A percentile compares a stretch with the other conserved stretches of the same genome.
Conservation (phyloP, 23 red algal species). For the Pyropia yezoensis region DNA sequence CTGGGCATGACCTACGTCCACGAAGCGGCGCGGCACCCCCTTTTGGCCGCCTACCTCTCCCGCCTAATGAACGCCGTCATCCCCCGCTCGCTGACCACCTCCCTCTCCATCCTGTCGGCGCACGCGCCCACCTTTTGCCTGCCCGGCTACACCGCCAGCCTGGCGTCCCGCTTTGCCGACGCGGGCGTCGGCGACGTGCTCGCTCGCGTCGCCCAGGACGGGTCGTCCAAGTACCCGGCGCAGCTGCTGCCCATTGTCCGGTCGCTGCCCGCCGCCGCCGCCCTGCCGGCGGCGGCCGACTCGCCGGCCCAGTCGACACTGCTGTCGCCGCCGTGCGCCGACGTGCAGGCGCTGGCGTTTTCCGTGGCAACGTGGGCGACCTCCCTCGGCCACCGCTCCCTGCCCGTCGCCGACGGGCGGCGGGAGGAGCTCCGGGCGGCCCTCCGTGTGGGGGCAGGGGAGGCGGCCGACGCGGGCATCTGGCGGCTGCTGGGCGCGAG, state of each 20-base stretch:
- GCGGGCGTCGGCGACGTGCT: constrained; percentile 15
- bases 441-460: too few species aligned
- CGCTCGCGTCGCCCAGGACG: constrained; percentile 19
- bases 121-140: not conserved
- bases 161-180: constrained; percentile 19
- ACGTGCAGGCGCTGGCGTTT: too few species aligned
- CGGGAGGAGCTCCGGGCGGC: too few species aligned
- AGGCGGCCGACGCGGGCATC: too few species aligned
- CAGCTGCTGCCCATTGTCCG: constrained; percentile 19
- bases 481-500: too few species aligned
- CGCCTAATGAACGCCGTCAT: constrained; percentile 11
- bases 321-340: not conserved
- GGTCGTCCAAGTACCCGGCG: constrained; percentile 19
- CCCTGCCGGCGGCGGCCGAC: too few species aligned
- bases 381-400: too few species aligned
- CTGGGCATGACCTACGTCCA: constrained; percentile 15
- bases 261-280: not conserved
- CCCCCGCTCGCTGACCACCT: not conserved
- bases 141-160: not conserved
- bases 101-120: too few species aligned
- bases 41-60: constrained; percentile 5
- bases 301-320: not conserved
- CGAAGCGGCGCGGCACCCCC: constrained; percentile 16
- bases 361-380: too few species aligned
- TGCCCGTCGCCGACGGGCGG: too few species aligned